Evolutionary conservation across 169 alveolate genomes (phyloP).

Genomic region (Plasmodium adleri): DNA sequence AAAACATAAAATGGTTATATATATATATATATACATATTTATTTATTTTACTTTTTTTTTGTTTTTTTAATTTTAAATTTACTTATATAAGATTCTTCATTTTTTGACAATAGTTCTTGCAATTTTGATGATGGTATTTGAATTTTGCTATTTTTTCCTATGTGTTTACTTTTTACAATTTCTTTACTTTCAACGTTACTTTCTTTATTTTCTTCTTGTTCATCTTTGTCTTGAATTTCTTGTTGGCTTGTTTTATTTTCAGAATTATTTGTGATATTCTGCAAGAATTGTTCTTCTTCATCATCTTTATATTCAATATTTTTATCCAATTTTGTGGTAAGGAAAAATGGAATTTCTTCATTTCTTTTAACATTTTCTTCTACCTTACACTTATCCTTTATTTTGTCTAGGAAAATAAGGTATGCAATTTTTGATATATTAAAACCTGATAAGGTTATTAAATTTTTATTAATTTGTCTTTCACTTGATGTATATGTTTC

Average conservation of each 20-base stretch:
- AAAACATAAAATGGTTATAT: not conserved
- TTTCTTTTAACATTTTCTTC: conserved; percentile 65
- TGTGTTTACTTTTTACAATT: conserved; percentile 18
- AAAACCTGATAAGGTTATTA: conserved; percentile 66
- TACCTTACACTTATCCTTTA: conserved; percentile 61
- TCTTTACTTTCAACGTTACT: not conserved
- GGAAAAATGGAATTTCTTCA: conserved; percentile 66
- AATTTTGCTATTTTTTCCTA: not conserved
- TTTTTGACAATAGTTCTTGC: conserved; percentile 54
- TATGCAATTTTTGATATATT: conserved; percentile 67
- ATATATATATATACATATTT: not conserved
- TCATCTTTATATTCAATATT: conserved; percentile 49
- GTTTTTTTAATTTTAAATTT: conserved; percentile 12
- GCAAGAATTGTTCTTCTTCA: conserved; percentile 32
- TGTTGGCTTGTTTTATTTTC: not conserved
- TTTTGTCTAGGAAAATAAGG: conserved; percentile 55
- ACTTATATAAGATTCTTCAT: conserved; percentile 50
- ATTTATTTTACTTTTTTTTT: not conserved
- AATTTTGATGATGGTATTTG: conserved; percentile 34
- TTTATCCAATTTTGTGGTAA: conserved; percentile 45
- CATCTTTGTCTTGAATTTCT: not conserved
- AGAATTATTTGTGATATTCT: conserved; percentile 26
- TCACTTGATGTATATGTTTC: conserved; percentile 56
- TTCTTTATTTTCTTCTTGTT: conserved; percentile 12
- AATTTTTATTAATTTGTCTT: conserved; percentile 55